Conservation (phyloP, 148 eudicot species). For the Arbutus unedo region DNA sequence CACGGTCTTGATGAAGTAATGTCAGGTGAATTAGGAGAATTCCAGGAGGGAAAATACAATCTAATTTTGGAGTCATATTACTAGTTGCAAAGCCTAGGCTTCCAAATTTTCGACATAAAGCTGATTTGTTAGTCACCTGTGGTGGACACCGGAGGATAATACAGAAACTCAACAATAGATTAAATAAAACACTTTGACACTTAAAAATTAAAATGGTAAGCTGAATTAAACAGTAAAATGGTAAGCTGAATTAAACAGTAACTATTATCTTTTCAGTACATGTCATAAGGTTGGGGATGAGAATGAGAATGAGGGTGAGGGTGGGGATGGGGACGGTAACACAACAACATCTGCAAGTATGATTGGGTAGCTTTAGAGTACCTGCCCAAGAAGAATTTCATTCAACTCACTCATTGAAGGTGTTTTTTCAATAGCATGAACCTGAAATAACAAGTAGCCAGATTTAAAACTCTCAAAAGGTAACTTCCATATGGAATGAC, state of each 20-base stretch:
- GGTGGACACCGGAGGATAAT: not conserved
- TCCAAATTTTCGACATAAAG: not conserved
- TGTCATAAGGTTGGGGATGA: not conserved
- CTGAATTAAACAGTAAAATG: too few species aligned
- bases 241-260: not conserved
- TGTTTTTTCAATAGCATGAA: slow-evolving; percentile 84
- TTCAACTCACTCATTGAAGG: slow-evolving; percentile 97
- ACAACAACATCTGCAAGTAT: slow-evolving; percentile 9
- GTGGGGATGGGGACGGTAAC: not conserved
- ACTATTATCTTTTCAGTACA: not conserved
- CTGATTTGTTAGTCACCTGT: not conserved
- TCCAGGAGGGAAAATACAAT: not conserved
- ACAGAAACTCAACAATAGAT: not conserved
- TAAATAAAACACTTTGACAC: not conserved
- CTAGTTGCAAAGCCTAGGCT: not conserved
- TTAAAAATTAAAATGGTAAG: not conserved
- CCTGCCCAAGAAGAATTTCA: slow-evolving; percentile 97
- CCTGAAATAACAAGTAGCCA: slow-evolving; percentile 49
- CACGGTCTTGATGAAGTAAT: too few species aligned
- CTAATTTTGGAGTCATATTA: not conserved
- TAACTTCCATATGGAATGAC: not conserved
- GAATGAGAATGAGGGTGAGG: not conserved
- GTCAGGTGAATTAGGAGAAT: too few species aligned
- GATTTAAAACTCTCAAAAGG: slow-evolving; percentile 3
- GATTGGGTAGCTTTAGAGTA: slow-evolving; percentile 20